Evolutionary conservation across 2,329 filamentous ascomycete species (phyloP).

Genomic region (Botryotinia globosa): DNA sequence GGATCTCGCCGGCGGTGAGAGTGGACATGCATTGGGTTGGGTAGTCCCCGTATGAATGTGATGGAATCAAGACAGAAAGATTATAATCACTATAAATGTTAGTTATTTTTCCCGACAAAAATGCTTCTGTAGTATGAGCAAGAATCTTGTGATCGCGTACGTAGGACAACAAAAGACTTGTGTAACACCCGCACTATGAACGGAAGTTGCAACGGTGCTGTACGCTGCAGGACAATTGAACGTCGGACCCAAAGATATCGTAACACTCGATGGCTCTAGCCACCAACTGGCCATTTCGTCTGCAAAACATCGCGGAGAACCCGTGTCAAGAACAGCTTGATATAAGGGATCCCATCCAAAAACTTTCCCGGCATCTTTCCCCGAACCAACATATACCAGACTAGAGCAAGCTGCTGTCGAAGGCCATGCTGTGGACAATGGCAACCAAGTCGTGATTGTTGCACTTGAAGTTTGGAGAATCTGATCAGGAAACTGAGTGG

Average conservation of each 20-base stretch:
- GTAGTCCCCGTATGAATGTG: background rate
- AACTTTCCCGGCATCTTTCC: background rate
- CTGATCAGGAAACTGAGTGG: background rate
- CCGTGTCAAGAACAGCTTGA: constrained; percentile 9
- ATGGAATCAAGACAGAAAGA: background rate
- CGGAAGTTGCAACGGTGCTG: constrained; percentile 14
- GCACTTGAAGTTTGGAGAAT: constrained; percentile 7
- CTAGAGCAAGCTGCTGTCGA: constrained; percentile 3
- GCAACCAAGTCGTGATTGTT: constrained; percentile 10
- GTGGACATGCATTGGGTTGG: constrained; percentile 16
- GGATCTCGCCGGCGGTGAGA: constrained; percentile 6
- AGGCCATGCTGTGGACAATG: constrained; percentile 14
- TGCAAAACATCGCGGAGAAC: constrained; percentile 13
- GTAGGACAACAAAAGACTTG: constrained; percentile 16
- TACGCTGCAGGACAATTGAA: constrained; percentile 16
- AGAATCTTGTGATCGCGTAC: background rate
- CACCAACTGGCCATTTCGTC: constrained; percentile 16
- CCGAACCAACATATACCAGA: constrained; percentile 1
- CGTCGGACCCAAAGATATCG: constrained; percentile 4
- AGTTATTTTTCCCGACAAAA: background rate
- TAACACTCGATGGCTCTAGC: constrained; percentile 3
- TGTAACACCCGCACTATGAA: constrained; percentile 10
- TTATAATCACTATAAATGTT: constrained; percentile 4
- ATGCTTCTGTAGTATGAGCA: background rate
- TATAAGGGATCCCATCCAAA: constrained; percentile 17